Evolutionary conservation across 2,329 filamentous ascomycete genomes (phyloP).

Genomic region (Aspergillus ustus): DNA sequence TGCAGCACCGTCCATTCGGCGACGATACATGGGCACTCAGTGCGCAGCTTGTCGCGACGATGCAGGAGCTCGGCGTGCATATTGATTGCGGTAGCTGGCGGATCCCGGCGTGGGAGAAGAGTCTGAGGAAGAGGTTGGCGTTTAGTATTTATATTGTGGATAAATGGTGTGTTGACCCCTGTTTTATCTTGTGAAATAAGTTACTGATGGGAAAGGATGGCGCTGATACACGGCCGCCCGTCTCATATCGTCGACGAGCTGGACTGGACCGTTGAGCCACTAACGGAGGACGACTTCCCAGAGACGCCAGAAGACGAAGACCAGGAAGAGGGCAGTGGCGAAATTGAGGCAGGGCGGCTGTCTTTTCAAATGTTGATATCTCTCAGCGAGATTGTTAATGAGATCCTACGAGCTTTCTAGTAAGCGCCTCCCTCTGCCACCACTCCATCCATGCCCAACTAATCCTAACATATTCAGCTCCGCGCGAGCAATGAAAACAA

Average conservation of each 20-base stretch:
- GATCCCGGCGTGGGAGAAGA: constrained; percentile 7
- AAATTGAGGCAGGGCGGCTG: constrained; percentile 2
- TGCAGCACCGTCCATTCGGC: not conserved
- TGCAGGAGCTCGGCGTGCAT: constrained; percentile 5
- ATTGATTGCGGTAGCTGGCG: constrained; percentile 3
- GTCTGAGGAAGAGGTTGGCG: constrained; percentile 1
- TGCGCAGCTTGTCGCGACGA: not conserved
- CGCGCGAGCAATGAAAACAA: not conserved
- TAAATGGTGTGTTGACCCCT: not conserved
- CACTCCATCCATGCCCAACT: no score
- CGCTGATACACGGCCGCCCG: not conserved
- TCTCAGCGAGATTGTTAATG: constrained; percentile 5
- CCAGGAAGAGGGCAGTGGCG: constrained; percentile 1
- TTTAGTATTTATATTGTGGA: constrained; percentile 6
- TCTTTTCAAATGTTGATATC: constrained; percentile 7
- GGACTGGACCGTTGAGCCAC: not conserved
- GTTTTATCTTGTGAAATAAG: not conserved
- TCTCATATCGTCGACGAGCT: constrained; percentile 9
- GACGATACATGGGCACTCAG: constrained; percentile 6
- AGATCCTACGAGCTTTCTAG: constrained; percentile 9
- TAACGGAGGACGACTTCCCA: constrained; percentile 7
- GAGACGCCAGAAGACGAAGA: constrained; percentile 6
- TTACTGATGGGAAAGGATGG: not conserved
- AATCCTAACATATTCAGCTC: no score
- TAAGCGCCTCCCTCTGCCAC: no score